phyloP scores from a whole-genome alignment of 2,329 filamentous ascomycete species.

The Talaromyces marneffei region DNA sequence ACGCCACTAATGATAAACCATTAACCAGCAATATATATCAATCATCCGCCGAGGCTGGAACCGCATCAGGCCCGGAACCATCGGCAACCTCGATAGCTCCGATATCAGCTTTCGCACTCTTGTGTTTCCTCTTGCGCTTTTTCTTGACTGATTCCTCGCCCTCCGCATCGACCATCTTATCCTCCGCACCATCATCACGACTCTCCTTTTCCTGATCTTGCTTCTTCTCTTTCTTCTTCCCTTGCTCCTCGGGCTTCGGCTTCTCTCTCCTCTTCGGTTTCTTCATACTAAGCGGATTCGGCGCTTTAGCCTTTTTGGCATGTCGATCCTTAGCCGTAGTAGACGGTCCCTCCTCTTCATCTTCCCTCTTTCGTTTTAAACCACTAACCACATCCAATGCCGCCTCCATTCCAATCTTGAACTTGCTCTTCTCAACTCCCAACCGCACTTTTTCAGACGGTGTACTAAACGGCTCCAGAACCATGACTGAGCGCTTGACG shows the following conservation, averaged over 20 bases:
- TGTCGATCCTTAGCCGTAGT: slow-evolving; percentile 15
- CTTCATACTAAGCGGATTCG: slow-evolving; percentile 45
- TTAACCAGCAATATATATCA: background rate
- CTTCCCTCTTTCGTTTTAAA: slow-evolving; percentile 28
- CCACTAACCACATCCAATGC: slow-evolving; percentile 26
- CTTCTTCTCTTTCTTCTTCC: slow-evolving; percentile 19
- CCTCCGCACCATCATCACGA: slow-evolving; percentile 12
- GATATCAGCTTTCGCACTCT: slow-evolving; percentile 20
- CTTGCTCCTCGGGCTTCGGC: slow-evolving; percentile 16
- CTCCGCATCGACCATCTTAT: slow-evolving; percentile 15
- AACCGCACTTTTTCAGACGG: slow-evolving; percentile 39
- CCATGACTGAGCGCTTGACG: slow-evolving; percentile 48
- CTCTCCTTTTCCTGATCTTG: slow-evolving; percentile 13
- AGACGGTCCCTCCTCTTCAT: slow-evolving; percentile 21
- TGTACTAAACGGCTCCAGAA: slow-evolving; percentile 44
- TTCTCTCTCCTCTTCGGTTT: slow-evolving; percentile 38
- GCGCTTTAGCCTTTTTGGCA: slow-evolving; percentile 38
- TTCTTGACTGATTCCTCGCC: slow-evolving; percentile 8
- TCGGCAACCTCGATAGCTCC: slow-evolving; percentile 16
- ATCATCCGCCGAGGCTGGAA: background rate
- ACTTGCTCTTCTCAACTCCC: slow-evolving; percentile 43
- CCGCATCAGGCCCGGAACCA: background rate
- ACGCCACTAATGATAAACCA: slow-evolving; percentile 7
- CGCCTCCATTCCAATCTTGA: slow-evolving; percentile 37
- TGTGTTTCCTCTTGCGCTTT: slow-evolving; percentile 34